Evolutionary conservation across 805 yeast genomes (phyloP).

Genomic region (Ogataea neopini): DNA sequence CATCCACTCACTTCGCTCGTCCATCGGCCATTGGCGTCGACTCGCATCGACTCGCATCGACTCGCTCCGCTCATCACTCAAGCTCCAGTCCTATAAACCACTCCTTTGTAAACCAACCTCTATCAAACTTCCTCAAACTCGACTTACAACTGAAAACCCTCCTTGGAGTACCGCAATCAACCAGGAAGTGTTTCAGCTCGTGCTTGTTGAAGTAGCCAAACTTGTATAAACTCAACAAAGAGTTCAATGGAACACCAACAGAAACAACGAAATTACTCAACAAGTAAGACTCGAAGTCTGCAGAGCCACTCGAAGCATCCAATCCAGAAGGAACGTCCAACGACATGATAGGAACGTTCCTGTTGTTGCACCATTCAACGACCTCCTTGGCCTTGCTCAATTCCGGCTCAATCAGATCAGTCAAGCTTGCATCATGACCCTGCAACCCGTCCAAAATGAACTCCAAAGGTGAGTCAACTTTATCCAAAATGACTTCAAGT

Average conservation of each 20-base stretch:
- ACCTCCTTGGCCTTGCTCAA: conserved; percentile 42
- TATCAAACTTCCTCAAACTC: conserved; percentile 50
- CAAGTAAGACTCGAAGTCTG: conserved; percentile 26
- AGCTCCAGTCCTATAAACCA: conserved; percentile 28
- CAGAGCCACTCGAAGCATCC: conserved; percentile 76
- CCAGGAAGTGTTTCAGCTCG: conserved; percentile 56
- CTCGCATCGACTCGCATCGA: no score
- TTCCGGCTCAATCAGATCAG: conserved; percentile 54
- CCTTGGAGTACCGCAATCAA: conserved; percentile 73
- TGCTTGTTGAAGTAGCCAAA: conserved; percentile 50
- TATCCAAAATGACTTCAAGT: conserved; percentile 40
- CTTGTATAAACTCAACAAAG: conserved; percentile 59
- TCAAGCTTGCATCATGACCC: conserved; percentile 72
- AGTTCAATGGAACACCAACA: conserved; percentile 70
- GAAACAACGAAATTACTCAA: conserved; percentile 61
- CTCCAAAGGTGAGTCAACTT: conserved; percentile 73
- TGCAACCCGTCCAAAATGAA: conserved; percentile 81
- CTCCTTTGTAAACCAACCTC: conserved; percentile 30
- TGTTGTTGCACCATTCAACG: conserved; percentile 67
- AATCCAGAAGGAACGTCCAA: conserved; percentile 82
- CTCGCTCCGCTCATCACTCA: conserved; percentile 7
- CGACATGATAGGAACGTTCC: conserved; percentile 53
- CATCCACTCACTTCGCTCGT: background rate
- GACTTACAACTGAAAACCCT: conserved; percentile 45
- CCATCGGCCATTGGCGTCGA: background rate